These are phyloP conservation scores for Marvania coccoides DNA, from an alignment of 139 green algal species.

Conservation along the genomic window DNA sequence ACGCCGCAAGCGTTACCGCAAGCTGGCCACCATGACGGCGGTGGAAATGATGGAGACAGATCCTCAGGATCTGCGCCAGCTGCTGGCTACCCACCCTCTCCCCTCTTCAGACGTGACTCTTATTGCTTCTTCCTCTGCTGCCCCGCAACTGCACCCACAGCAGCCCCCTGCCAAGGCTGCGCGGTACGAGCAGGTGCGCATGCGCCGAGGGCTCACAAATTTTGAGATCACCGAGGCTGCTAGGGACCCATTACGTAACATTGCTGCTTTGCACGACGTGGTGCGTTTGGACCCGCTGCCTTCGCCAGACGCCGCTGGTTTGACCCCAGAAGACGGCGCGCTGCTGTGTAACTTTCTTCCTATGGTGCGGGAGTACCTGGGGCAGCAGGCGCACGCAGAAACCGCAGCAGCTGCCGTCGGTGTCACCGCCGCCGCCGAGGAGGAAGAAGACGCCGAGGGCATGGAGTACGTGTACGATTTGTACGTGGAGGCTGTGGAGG, in stretches of 20 bases:
- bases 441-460: constrained; percentile 1
- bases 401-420: neutral
- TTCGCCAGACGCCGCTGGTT: too few species aligned
- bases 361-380: constrained; percentile 19
- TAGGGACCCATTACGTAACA: neutral
- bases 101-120: too few species aligned
- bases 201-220: neutral
- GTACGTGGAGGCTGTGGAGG: constrained; percentile 5
- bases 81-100: neutral
- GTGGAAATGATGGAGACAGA: constrained; percentile 6
- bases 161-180: neutral
- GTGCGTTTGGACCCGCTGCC: constrained; percentile 9
- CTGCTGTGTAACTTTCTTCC: constrained; percentile 24
- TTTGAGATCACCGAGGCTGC: constrained; percentile 6
- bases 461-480: constrained; percentile 36
- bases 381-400: neutral
- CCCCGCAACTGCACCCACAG: neutral
- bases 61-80: neutral
- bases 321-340: constrained; percentile 8
- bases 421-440: too few species aligned
- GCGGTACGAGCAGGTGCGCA: neutral
- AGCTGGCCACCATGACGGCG: constrained; percentile 18
- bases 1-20: constrained; percentile 4
- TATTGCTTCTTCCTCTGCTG: neutral
- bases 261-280: constrained; percentile 12